phyloP scores from a whole-genome alignment of 768 basidiomycete species.

The Harrya chromipes region DNA sequence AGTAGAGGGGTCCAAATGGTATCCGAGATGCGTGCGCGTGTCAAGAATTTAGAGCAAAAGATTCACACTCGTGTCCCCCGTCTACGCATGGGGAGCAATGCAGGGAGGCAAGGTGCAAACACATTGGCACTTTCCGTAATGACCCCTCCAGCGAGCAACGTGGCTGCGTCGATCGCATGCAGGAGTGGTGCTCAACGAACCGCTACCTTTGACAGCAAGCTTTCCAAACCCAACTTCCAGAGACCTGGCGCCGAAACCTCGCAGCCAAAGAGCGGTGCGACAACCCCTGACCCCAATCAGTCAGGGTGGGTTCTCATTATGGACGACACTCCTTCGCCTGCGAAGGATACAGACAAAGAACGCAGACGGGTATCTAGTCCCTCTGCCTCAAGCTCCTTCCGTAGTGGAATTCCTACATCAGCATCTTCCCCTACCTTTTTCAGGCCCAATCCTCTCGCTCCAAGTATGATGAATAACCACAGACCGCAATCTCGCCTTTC shows the following conservation, averaged over 20 bases:
- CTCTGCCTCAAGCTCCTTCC: constrained; percentile 51
- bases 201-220: constrained; percentile 18
- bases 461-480: constrained; percentile 46
- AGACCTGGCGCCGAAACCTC: constrained; percentile 46
- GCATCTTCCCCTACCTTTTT: constrained; percentile 44
- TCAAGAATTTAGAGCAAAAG: constrained; percentile 79
- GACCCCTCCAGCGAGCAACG: constrained; percentile 37
- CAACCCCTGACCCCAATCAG: constrained; percentile 52
- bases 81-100: constrained; percentile 76
- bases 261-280: constrained; percentile 35
- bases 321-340: constrained; percentile 79
- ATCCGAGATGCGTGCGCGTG: constrained; percentile 84
- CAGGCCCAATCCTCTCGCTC: constrained; percentile 40
- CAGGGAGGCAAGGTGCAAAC: constrained; percentile 47
- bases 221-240: constrained; percentile 30
- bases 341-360: constrained; percentile 53
- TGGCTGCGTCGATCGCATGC: constrained; percentile 32
- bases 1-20: constrained; percentile 91
- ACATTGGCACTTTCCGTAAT: constrained; percentile 33
- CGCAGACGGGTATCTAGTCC: constrained; percentile 64
- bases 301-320: constrained; percentile 88
- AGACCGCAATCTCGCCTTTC: constrained; percentile 77
- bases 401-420: constrained; percentile 44
- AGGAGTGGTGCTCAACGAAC: constrained; percentile 17
- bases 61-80: constrained; percentile 86